phyloP scores from a whole-genome alignment of 225 moss, liverwort and hornwort genomes.

The Rhytidiadelphus loreus region DNA sequence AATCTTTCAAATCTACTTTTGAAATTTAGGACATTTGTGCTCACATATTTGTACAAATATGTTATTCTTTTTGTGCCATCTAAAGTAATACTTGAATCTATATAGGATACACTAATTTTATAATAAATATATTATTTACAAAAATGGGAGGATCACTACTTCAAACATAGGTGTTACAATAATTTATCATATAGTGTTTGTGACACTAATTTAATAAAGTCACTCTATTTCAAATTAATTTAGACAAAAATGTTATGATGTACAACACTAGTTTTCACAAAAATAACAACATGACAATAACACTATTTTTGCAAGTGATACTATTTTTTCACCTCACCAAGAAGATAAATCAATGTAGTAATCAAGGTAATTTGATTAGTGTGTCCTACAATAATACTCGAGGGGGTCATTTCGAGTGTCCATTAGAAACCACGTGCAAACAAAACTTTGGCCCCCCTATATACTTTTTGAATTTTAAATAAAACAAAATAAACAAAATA shows the following conservation, averaged over 20 bases:
- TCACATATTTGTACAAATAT: background rate
- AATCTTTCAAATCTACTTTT: background rate
- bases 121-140: background rate
- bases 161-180: background rate
- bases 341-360: background rate
- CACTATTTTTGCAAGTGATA: background rate
- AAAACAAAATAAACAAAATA: too few relatives aligned
- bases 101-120: background rate
- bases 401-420: too few relatives aligned
- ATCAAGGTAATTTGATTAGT: background rate
- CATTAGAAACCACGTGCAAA: too few relatives aligned
- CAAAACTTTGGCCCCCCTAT: too few relatives aligned
- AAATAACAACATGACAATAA: accelerated
- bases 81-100: background rate
- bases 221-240: background rate
- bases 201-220: background rate
- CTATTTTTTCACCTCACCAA: background rate
- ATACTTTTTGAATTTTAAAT: too few relatives aligned
- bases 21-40: too few relatives aligned
- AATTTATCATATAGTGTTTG: background rate
- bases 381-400: accelerated
- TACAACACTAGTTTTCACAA: background rate
- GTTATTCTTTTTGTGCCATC: background rate
- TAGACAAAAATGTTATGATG: background rate
- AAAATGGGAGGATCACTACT: background rate